phyloP scores from a whole-genome alignment of 23 red algal genomes.

The Gracilaria gracilis region DNA sequence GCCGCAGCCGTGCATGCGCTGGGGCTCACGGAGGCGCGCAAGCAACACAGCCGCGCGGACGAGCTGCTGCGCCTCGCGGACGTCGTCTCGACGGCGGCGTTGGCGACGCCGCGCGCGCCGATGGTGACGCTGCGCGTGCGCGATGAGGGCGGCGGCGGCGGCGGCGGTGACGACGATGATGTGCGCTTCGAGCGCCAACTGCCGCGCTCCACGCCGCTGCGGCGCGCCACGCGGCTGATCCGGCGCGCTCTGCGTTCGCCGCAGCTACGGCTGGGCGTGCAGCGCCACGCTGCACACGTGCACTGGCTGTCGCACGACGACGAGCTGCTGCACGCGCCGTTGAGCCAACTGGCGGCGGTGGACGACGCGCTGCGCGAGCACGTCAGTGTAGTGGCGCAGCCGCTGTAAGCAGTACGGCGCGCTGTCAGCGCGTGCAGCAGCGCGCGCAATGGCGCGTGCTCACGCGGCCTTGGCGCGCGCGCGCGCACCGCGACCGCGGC shows the following conservation, averaged over 20 bases:
- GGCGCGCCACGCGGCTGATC: background rate
- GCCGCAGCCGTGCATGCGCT: background rate
- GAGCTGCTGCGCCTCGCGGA: slow-evolving; percentile 9
- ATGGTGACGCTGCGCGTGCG: background rate
- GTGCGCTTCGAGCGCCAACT: too few species aligned
- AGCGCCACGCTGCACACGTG: background rate
- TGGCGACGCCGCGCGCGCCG: background rate
- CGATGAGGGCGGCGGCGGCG: slow-evolving; percentile 1
- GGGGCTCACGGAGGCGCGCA: background rate
- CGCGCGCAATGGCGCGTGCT: background rate
- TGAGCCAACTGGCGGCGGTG: background rate
- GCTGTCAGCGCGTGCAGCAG: background rate
- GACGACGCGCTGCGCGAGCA: background rate
- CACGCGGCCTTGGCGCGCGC: background rate
- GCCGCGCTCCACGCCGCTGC: background rate
- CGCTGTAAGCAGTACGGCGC: background rate
- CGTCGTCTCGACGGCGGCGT: background rate
- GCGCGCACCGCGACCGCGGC: background rate
- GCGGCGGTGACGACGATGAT: too few species aligned
- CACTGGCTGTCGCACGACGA: background rate
- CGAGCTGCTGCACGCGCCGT: background rate
- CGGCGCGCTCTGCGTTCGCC: background rate
- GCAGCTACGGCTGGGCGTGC: background rate
- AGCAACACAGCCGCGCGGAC: slow-evolving; percentile 6
- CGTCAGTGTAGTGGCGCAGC: background rate